A percentile compares a stretch with the other conserved stretches of the same genome.
Conservation (phyloP, 1,139 yeast genomes). For the Sugiyamaella japonica region DNA sequence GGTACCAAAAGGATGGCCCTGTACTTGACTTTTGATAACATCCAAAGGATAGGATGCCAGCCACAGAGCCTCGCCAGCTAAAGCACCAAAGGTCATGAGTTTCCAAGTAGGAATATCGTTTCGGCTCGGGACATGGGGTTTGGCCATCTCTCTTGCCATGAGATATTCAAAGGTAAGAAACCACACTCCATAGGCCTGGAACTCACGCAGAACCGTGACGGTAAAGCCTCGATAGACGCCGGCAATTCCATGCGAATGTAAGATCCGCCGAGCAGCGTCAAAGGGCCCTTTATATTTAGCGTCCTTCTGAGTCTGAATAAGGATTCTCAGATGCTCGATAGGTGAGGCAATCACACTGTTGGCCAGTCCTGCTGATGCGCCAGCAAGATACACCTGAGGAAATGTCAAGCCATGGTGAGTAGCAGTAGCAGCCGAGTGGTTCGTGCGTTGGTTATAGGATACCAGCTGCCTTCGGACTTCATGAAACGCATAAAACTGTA, state of each 20-base stretch:
- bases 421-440: neutral
- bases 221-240: slow-evolving; percentile 63
- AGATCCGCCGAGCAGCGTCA: slow-evolving; percentile 53
- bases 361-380: slow-evolving; percentile 76
- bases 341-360: slow-evolving; percentile 73
- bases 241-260: slow-evolving; percentile 47
- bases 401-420: slow-evolving; percentile 43
- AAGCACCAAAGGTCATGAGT: slow-evolving; percentile 61
- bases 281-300: slow-evolving; percentile 47
- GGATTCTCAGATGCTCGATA: slow-evolving; percentile 71
- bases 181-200: slow-evolving; percentile 85
- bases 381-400: slow-evolving; percentile 67
- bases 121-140: slow-evolving; percentile 36
- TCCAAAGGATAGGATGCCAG: slow-evolving; percentile 69
- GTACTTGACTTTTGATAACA: slow-evolving; percentile 69
- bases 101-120: slow-evolving; percentile 61
- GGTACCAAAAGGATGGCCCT: slow-evolving; percentile 56
- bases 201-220: slow-evolving; percentile 64
- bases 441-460: slow-evolving; percentile 34
- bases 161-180: slow-evolving; percentile 68
- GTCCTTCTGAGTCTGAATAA: slow-evolving; percentile 59
- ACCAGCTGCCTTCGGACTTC: slow-evolving; percentile 65
- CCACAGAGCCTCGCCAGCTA: slow-evolving; percentile 76
- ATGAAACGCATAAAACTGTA: slow-evolving; percentile 76
- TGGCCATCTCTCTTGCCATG: slow-evolving; percentile 40